Base-by-base conservation (phyloP, 257 asterid genomes). In the Coffea canephora region DNA sequence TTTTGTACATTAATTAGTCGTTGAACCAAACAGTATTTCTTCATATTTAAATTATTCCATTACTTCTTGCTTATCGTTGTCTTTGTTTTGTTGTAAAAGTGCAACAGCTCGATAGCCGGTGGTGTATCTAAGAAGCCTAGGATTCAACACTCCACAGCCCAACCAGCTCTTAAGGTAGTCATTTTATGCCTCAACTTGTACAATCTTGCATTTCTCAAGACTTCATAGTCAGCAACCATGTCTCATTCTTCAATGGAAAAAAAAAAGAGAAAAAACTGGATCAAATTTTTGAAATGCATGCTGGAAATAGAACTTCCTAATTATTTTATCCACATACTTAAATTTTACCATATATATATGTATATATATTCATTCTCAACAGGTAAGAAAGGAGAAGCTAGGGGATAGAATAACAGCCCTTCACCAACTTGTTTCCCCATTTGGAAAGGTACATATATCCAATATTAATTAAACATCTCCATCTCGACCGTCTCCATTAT, bases 391-490 rank as follows among this genome's bases (percentile, higher is more conserved):
- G 89, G 97, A 92, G 93, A 95, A 95, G 85, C 85, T 95, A 43
- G 96, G 98, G 76, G 99, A 92, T 86, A 90, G 98, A 89, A 90
- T 95, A 80, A 92, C 98, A 70, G 90, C 97, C 21, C 99, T 95
- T 78, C 99, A 95, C 87, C 99, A 93, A 84, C 87, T 95, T 50
- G 99, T 93, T 89, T 95, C 99, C 79, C 99, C 99, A 85, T 95
- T 95, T 82, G 98, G 98, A 87, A 95, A 95, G 99, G 99, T 93
- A 88, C 82, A 39, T 55, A n/a, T 36, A 50, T 70, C 39, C 43
- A 2, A 39, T 39, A 45, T 55, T 5, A 55, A 19, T 55, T 52
- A 27, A 57, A 54, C 21, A 36, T 71, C 71, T 74, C 39, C 41
- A 64, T 52, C 3, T 36, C 21, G 4, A 39, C 43, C 43, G 43